These are phyloP conservation scores for Blastocladiella emersonii DNA, from an alignment of 371 early-diverging fungal species.

Conservation along the genomic window DNA sequence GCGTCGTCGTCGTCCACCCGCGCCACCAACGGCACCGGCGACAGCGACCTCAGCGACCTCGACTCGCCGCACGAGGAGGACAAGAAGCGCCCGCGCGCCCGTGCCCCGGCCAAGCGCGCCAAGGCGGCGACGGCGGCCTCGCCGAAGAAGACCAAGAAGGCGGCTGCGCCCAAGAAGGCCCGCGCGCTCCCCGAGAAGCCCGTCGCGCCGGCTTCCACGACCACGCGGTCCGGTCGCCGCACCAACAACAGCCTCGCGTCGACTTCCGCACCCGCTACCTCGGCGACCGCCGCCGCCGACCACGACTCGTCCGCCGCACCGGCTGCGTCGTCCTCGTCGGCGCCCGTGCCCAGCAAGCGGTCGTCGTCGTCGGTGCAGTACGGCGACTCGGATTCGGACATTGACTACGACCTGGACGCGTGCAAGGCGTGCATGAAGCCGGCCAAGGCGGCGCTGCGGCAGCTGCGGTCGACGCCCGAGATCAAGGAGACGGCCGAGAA, in stretches of 20 bases:
- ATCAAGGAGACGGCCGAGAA: slow-evolving; percentile 30
- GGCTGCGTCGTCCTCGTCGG: too few species aligned
- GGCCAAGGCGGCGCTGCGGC: slow-evolving; percentile 30
- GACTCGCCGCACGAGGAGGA: slow-evolving; percentile 13
- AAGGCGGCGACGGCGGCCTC: neutral
- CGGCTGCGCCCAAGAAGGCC: neutral
- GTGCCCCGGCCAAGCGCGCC: slow-evolving; percentile 3
- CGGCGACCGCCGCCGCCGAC: slow-evolving; percentile 7
- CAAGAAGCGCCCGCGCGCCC: slow-evolving; percentile 6
- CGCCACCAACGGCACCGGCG: neutral
- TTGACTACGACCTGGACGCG: slow-evolving; percentile 34
- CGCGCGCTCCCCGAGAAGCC: neutral
- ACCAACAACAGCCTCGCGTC: slow-evolving; percentile 1
- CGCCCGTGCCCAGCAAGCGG: too few species aligned
- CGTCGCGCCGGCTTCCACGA: neutral
- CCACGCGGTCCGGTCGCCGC: neutral
- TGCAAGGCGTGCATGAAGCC: slow-evolving; percentile 39
- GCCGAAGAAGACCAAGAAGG: neutral
- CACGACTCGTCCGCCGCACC: too few species aligned
- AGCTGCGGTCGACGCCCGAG: slow-evolving; percentile 33
- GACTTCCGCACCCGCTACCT: too few species aligned
- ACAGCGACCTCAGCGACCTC: slow-evolving; percentile 5
- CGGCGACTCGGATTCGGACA: slow-evolving; percentile 27
- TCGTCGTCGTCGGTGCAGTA: neutral
- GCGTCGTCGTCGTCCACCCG: neutral